Base-by-base conservation (phyloP, 2,329 filamentous ascomycete species). In the Xylaria multiplex region DNA sequence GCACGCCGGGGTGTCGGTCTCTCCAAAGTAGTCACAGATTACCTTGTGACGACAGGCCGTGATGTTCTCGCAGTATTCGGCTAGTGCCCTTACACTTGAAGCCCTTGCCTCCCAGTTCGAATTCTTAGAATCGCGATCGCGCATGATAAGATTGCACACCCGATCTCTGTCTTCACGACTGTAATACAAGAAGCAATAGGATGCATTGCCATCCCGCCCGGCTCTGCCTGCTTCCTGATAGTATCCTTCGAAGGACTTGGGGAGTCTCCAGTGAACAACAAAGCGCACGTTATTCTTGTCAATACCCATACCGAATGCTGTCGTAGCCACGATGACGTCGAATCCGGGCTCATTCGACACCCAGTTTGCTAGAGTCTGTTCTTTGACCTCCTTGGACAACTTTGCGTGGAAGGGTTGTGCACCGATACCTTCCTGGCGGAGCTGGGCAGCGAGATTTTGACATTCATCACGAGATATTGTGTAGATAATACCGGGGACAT, bases 281-380 rank as follows among this genome's bases (percentile, higher is more conserved):
- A 97, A 97, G 2, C 95, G 91, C 11, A 98, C 95, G 72, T 97
- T 91, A 59, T 96, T 89, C 78, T 97, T 97, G 79, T 98, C 94
- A 70, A 98, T 97, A 30, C 95, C 95, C 95, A 98, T 98, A 2
- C 95, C 95, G 74, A 98, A 98, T 0, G 95, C 95, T 1, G 93
- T 98, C 0, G 95, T 98, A 1, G 95, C 95, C 32, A 97, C 93
- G 67, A 98, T 95, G 55, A 98, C 89, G 77, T 96, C 93, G 79
- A 96, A 97, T 1, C 91, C 91, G 30, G 86, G 84, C 60, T 88
- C 86, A 76, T 93, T 91, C 61, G 85, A 84, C 52, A 93, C 89
- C 92, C 92, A 95, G 19, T 86, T 85, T 16, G 85, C 79, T 3
- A 94, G 83, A 1, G 91, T 91, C 65, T 91, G 87, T 70, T 91